These are phyloP conservation scores for Neocucurbitaria cava DNA, from an alignment of 2,329 filamentous ascomycete species.

Conservation along the genomic window DNA sequence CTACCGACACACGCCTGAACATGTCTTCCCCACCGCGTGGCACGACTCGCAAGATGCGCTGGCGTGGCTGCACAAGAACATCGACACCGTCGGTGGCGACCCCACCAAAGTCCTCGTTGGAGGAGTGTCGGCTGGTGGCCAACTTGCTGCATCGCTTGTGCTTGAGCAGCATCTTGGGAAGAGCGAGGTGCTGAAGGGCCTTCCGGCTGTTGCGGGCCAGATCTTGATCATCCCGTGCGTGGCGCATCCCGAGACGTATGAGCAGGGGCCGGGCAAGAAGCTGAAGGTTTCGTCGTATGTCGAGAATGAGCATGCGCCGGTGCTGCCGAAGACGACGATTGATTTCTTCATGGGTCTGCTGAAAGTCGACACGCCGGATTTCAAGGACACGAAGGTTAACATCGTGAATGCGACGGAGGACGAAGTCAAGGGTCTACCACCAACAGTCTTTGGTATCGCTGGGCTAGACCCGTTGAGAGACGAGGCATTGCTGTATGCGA, in stretches of 20 bases:
- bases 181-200: slow-evolving; percentile 29
- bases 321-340: slow-evolving; percentile 51
- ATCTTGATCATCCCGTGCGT: slow-evolving; percentile 49
- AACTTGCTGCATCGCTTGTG: slow-evolving; percentile 56
- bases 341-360: slow-evolving; percentile 40
- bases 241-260: slow-evolving; percentile 47
- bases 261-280: slow-evolving; percentile 45
- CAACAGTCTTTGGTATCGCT: slow-evolving; percentile 58
- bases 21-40: slow-evolving; percentile 60
- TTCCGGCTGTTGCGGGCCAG: slow-evolving; percentile 56
- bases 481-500: slow-evolving; percentile 57
- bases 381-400: slow-evolving; percentile 42
- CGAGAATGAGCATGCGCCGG: slow-evolving; percentile 56
- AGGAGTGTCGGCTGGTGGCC: slow-evolving; percentile 60
- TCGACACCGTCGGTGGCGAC: slow-evolving; percentile 50
- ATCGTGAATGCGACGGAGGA: slow-evolving; percentile 41
- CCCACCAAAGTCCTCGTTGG: slow-evolving; percentile 56
- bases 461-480: slow-evolving; percentile 60
- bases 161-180: slow-evolving; percentile 55
- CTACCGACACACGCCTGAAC: slow-evolving; percentile 66
- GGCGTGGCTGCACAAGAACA: slow-evolving; percentile 60
- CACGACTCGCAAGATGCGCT: slow-evolving; percentile 63
- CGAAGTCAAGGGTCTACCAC: slow-evolving; percentile 54
- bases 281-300: slow-evolving; percentile 52
- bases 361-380: slow-evolving; percentile 27